Base-by-base conservation (phyloP, 148 eudicot species). In the Beta vulgaris region DNA sequence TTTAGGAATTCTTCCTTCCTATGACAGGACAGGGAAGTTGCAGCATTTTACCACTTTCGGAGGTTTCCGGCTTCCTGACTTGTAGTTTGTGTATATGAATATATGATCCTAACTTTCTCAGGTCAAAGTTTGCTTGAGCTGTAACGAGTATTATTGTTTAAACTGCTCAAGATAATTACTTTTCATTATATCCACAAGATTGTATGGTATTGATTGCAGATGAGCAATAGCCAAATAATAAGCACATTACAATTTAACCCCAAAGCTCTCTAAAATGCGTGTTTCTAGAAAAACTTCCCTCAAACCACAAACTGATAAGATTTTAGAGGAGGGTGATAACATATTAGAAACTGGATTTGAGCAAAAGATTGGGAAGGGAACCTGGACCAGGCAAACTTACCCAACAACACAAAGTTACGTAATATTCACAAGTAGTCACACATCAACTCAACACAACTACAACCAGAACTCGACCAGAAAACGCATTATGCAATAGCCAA, bases 1-100 rank as follows among this genome's bases (percentile, higher is more conserved):
- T 73, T 63, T 53, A 72, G 79, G 82, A 73, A 78, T 82, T 79
- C 84, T 82, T 84, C 84, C 81, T 66, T 87, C 77, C 82, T 76
- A 69, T 49, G 83, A 40, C 44, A 72, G 87, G 87, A 80, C 78
- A 78, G 85, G 79, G 84, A 74, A 79, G 80, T 78, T 73, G 74
- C 73, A 66, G 71, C 67, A 74, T 62, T 77, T 71, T 72, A 78
- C 77, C 68, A 65, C 58, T 49, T 69, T 42, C 21, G 37, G 70
- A 72, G 72, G 49, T 75, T 55, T 58, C 28, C 43, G 54, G 72
- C 75, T 75, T 73, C 68, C 74, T 78, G 63, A 73, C 55, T 72
- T 76, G 64, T 69, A 78, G 68, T 65, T 77, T 66, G 51, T 70
- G 68, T 76, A 68, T 32, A 31, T 31, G n/a, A 18, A 39, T 63